Conservation (phyloP, 1,139 yeast species). For the Saccharomyces hybrid region DNA sequence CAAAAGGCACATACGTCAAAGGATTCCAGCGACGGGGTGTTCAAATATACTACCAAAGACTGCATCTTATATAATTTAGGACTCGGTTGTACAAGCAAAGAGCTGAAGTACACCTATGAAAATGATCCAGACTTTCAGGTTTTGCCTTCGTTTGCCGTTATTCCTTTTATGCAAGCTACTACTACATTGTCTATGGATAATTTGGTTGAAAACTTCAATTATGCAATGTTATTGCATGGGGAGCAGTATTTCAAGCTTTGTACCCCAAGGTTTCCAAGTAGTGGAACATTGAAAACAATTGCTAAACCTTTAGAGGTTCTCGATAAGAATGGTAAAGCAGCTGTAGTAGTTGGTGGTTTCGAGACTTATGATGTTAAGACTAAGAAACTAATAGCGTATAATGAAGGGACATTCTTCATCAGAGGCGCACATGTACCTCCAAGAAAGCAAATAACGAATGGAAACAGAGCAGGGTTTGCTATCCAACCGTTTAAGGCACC, state of each 20-base stretch:
- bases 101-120: conserved; percentile 77
- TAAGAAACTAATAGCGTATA: conserved; percentile 65
- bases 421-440: conserved; percentile 72
- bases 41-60: conserved; percentile 56
- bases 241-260: conserved; percentile 84
- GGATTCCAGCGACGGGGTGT: conserved; percentile 36
- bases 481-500: conserved; percentile 62
- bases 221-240: conserved; percentile 85
- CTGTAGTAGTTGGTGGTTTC: conserved; percentile 70
- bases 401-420: conserved; percentile 79
- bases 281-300: conserved; percentile 54
- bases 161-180: conserved; percentile 58
- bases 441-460: conserved; percentile 38
- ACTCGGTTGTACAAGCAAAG: conserved; percentile 75
- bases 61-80: conserved; percentile 83
- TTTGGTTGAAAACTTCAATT: conserved; percentile 75
- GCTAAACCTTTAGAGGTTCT: conserved; percentile 64
- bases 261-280: conserved; percentile 75
- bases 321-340: conserved; percentile 87
- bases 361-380: conserved; percentile 60
- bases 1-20: conserved; percentile 43
- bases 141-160: conserved; percentile 88
- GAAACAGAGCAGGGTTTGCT: conserved; percentile 47
- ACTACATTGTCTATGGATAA: conserved; percentile 47
- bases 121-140: conserved; percentile 72